Base-by-base conservation (phyloP, 805 yeast species). In the Blastobotrys peoriensis region DNA sequence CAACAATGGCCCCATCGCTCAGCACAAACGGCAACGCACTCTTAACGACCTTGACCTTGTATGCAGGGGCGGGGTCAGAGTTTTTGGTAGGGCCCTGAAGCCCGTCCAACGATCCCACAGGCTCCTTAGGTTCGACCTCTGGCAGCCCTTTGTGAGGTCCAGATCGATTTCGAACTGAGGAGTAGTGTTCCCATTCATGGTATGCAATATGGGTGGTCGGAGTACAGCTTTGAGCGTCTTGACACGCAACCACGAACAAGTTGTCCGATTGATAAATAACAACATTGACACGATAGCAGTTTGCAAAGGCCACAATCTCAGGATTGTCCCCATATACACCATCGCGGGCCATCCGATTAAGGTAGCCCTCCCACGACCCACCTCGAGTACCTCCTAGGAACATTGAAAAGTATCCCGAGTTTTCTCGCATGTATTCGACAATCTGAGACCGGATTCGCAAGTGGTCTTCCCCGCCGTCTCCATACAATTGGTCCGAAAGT, bases 131-230 rank as follows among this genome's bases (percentile, higher is more conserved):
- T 21, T 36, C 33, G 2, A 53, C 55, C 21, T 40, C 20, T 15
- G 56, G 53, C n/a, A 48, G 15, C 4, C 71, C 71, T 4, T 47
- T 38, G 37, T 61, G 65, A 3, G 72, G 70, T 1, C 70, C 70
- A 13, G 50, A 54, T n/a, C 56, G 43, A 40, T 64, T 61, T 20
- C 72, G 54, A 3, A 67, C 67, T 9, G 69, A 64, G 9, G 71
- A 65, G 44, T 68, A 68, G 51, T 68, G 73, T 45, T 68, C 72
- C 72, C 73, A 68, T 1, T 64, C 56, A 36, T 68, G 73, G 38
- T 68, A 68, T 3, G 70, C 73, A 33, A 67, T 50, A 41, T 67
- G 71, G 2, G 60, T 41, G 16, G 48, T 37, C 9, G 28, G 27
- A 2, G 47, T 42, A 9, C 35, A 28, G 20, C 23, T 37, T 19